phyloP scores from a whole-genome alignment of 192 early-diverging fungal species.

The Endogone sp. region DNA sequence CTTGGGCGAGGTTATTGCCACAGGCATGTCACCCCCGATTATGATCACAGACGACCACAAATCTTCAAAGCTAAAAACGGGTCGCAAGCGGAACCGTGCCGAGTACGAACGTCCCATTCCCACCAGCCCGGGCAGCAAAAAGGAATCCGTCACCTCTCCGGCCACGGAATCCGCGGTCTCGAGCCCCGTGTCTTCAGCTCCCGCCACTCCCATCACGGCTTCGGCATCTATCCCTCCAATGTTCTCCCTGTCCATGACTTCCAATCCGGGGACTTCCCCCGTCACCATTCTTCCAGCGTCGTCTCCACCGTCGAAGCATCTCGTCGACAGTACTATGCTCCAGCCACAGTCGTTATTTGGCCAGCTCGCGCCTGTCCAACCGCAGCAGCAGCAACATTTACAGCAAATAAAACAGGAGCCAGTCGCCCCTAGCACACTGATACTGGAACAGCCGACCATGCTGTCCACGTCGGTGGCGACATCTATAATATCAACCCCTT shows the following conservation, averaged over 20 bases:
- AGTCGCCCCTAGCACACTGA: slow-evolving; percentile 25
- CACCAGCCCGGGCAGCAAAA: not conserved
- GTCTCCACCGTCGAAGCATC: not conserved
- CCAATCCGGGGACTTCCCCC: not conserved
- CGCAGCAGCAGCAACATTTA: slow-evolving; percentile 19
- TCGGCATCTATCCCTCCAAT: not conserved
- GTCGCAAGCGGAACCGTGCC: slow-evolving; percentile 19
- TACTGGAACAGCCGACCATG: slow-evolving; percentile 28
- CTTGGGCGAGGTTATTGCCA: slow-evolving; percentile 65
- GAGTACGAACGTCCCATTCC: slow-evolving; percentile 28
- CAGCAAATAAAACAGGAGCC: slow-evolving; percentile 23
- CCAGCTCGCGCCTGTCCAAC: slow-evolving; percentile 9
- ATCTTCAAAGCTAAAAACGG: slow-evolving; percentile 62
- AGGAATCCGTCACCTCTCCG: not conserved
- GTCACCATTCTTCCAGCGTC: not conserved
- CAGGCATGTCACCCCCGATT: slow-evolving; percentile 87
- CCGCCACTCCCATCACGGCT: slow-evolving; percentile 21
- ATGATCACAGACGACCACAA: slow-evolving; percentile 99
- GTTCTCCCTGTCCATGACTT: not conserved
- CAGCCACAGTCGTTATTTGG: not conserved
- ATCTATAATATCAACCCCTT: not conserved
- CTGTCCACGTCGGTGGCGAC: slow-evolving; percentile 26
- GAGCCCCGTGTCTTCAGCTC: slow-evolving; percentile 30
- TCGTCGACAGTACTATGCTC: not conserved
- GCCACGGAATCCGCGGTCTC: slow-evolving; percentile 26